Conservation (phyloP, 1,139 yeast genomes). For the Scheffersomyces stambukii region DNA sequence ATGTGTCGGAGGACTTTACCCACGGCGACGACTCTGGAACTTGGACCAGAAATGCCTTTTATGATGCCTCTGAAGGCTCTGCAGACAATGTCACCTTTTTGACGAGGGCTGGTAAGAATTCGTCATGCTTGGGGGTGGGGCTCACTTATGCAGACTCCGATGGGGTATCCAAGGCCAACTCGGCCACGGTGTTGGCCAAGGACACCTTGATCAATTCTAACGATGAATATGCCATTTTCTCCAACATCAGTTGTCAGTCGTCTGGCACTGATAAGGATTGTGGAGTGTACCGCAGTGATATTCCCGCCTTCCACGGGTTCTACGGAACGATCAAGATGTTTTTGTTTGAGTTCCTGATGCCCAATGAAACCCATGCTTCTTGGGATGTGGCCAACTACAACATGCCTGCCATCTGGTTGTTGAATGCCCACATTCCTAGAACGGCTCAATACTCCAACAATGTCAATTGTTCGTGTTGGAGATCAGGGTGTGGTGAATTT, state of each 20-base stretch:
- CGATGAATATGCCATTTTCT: conserved; percentile 73
- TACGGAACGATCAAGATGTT: conserved; percentile 77
- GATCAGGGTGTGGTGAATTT: conserved; percentile 94
- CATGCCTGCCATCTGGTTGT: conserved; percentile 96
- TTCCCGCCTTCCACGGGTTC: conserved; percentile 92
- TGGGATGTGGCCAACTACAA: conserved; percentile 53
- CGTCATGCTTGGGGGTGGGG: conserved; percentile 82
- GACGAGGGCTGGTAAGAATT: conserved; percentile 73
- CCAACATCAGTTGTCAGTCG: conserved; percentile 57
- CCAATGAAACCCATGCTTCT: conserved; percentile 49
- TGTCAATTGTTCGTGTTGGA: conserved; percentile 85
- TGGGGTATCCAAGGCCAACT: conserved; percentile 63
- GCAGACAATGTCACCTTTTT: conserved; percentile 73
- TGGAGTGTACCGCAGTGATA: conserved; percentile 81
- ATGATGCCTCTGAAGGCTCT: conserved; percentile 38
- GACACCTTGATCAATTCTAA: conserved; percentile 61
- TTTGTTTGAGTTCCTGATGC: conserved; percentile 89
- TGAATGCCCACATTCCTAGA: conserved; percentile 92
- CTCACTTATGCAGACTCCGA: conserved; percentile 74
- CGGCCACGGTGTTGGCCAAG: conserved; percentile 59
- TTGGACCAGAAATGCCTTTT: conserved; percentile 76
- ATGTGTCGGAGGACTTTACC: conserved; percentile 39
- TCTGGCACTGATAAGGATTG: conserved; percentile 55
- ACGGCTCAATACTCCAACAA: conserved; percentile 76
- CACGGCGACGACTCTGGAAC: conserved; percentile 36